Evolutionary conservation across 371 early-diverging fungal genomes (phyloP).

Genomic region (Dinochytrium kinnereticum): DNA sequence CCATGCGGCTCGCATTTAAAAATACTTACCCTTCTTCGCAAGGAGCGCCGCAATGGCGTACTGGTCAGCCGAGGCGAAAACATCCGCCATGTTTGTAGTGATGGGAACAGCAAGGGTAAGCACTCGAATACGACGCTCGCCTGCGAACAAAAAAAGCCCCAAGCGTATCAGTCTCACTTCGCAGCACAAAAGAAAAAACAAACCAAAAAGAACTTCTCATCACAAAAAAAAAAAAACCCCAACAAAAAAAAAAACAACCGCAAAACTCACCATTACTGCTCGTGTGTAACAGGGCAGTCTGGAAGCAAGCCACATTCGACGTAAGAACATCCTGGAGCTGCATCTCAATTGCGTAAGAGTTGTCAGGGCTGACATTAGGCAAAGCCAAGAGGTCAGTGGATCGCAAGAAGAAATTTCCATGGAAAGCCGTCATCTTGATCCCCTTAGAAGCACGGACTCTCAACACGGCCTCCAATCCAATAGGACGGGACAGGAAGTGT

Average conservation of each 20-base stretch:
- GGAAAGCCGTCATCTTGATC: constrained; percentile 85
- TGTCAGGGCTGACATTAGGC: constrained; percentile 94
- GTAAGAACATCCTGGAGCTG: constrained; percentile 85
- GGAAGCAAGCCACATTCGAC: constrained; percentile 86
- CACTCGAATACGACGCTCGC: constrained; percentile 96
- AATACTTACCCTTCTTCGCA: constrained; percentile 73
- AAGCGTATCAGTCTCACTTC: background rate
- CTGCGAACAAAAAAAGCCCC: constrained; percentile 26
- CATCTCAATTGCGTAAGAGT: constrained; percentile 91
- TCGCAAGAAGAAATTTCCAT: constrained; percentile 96
- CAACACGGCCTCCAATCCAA: constrained; percentile 96
- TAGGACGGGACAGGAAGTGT: constrained; percentile 79
- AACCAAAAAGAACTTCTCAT: constrained; percentile 59
- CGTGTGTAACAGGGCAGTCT: constrained; percentile 95
- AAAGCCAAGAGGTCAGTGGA: constrained; percentile 93
- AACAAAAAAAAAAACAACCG: constrained; percentile 19
- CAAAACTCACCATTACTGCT: constrained; percentile 52
- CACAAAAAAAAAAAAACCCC: constrained; percentile 25
- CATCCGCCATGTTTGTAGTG: constrained; percentile 75
- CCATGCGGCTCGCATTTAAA: background rate
- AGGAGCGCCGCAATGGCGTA: constrained; percentile 81
- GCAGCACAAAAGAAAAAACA: constrained; percentile 23
- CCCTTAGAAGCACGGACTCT: constrained; percentile 93
- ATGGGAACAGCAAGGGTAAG: constrained; percentile 92
- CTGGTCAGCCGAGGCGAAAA: constrained; percentile 86